Evolutionary conservation across 2,329 filamentous ascomycete genomes (phyloP).

Genomic region (Paracoccidioides lutzii): DNA sequence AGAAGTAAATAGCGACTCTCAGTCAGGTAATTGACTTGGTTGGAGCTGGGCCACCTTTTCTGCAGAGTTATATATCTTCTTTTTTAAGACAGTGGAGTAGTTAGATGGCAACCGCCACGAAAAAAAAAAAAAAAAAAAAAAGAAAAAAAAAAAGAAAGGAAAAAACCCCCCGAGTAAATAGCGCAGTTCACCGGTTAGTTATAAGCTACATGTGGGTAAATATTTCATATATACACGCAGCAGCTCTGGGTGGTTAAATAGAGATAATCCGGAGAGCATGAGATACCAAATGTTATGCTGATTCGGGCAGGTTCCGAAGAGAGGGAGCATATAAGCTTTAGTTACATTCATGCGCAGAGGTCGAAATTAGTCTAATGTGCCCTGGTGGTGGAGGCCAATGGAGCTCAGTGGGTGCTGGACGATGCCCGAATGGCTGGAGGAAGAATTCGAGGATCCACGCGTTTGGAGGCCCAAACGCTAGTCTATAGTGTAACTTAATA

Average conservation of each 20-base stretch:
- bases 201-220: too few relatives aligned
- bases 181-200: too few relatives aligned
- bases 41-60: neutral
- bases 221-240: neutral
- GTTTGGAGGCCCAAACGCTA: too few relatives aligned
- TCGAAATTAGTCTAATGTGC: neutral
- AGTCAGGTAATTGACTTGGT: neutral
- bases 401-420: neutral
- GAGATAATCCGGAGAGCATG: neutral
- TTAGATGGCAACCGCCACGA: too few relatives aligned
- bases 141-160: too few relatives aligned
- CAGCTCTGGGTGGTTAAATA: neutral
- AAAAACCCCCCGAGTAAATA: too few relatives aligned
- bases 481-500: too few relatives aligned
- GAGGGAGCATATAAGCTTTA: neutral
- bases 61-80: too few relatives aligned
- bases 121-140: too few relatives aligned
- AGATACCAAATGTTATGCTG: neutral
- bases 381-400: neutral
- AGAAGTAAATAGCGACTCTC: neutral
- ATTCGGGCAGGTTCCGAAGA: slow-evolving; percentile 1
- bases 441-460: neutral
- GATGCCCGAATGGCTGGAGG: neutral
- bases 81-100: too few relatives aligned
- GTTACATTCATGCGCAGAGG: neutral